Conservation (phyloP, 2,329 filamentous ascomycete genomes). For the Sporothrix brasiliensis region DNA sequence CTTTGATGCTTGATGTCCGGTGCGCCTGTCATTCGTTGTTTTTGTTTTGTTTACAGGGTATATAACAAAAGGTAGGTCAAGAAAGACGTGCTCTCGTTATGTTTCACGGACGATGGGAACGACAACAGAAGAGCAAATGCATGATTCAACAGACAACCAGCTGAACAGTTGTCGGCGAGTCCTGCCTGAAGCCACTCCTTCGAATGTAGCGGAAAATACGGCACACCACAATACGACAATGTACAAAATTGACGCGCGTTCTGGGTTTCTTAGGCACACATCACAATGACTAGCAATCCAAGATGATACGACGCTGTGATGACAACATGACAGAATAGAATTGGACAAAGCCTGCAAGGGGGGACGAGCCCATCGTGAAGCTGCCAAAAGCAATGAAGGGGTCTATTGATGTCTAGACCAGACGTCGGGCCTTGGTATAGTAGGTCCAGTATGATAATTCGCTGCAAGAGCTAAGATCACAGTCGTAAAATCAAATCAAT, state of each 20-base stretch:
- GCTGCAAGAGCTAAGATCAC: not conserved
- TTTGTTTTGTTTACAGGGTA: not conserved
- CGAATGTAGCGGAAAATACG: no score
- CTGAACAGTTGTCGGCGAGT: not conserved
- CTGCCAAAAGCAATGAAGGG: no score
- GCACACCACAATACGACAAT: no score
- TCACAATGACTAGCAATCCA: not conserved
- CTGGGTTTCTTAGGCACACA: not conserved
- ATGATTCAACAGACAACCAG: not conserved
- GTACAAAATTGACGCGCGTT: conserved; percentile 13
- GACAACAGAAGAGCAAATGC: not conserved
- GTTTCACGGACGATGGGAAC: not conserved
- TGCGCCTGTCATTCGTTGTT: not conserved
- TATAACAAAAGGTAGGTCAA: not conserved
- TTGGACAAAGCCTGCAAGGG: not conserved
- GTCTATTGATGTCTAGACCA: conserved; percentile 9
- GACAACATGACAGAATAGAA: no score
- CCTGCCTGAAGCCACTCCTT: not conserved
- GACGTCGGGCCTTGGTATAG: not conserved
- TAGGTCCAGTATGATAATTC: not conserved
- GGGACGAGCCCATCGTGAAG: not conserved
- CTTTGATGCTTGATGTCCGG: not conserved
- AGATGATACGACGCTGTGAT: not conserved
- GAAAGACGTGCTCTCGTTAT: not conserved
- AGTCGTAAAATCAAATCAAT: not conserved